Conservation (phyloP, 371 early-diverging fungal species). For the Polyrhizophydium stewartii region DNA sequence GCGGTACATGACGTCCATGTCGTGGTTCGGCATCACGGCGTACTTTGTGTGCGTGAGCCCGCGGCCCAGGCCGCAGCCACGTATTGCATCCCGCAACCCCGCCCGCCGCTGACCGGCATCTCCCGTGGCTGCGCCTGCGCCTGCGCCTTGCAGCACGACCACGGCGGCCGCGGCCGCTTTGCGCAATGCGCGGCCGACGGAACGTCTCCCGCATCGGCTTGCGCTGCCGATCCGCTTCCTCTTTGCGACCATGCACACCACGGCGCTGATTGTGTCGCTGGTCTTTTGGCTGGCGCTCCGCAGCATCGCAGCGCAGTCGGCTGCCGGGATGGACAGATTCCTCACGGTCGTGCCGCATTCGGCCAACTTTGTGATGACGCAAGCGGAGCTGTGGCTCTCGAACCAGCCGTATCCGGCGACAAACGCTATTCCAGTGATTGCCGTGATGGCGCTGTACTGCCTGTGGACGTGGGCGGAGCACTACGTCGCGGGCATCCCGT, state of each 20-base stretch:
- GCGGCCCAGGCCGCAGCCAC: too few relatives aligned
- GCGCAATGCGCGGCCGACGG: too few relatives aligned
- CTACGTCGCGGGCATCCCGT: neutral
- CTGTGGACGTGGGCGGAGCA: neutral
- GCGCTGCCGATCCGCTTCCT: neutral
- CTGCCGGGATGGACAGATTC: too few relatives aligned
- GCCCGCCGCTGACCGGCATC: too few relatives aligned
- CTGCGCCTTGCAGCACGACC: too few relatives aligned
- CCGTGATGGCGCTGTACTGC: neutral
- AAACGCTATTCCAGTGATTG: neutral
- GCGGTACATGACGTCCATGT: neutral
- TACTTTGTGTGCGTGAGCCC: constrained; percentile 1
- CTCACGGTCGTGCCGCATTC: too few relatives aligned
- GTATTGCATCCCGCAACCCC: too few relatives aligned
- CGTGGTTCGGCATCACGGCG: neutral
- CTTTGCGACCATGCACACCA: neutral
- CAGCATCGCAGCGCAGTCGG: too few relatives aligned
- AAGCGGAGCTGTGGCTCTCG: neutral
- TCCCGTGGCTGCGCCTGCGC: too few relatives aligned
- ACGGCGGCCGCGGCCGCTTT: too few relatives aligned
- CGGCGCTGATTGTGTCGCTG: neutral
- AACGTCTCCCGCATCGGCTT: neutral
- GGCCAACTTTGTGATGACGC: neutral
- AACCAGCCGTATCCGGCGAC: neutral
- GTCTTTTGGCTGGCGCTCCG: neutral